Percentiles rank a stretch among this genome's conserved stretches.
phyloP scores from a whole-genome alignment of 768 basidiomycete species.

The Naganishia randhawae region DNA sequence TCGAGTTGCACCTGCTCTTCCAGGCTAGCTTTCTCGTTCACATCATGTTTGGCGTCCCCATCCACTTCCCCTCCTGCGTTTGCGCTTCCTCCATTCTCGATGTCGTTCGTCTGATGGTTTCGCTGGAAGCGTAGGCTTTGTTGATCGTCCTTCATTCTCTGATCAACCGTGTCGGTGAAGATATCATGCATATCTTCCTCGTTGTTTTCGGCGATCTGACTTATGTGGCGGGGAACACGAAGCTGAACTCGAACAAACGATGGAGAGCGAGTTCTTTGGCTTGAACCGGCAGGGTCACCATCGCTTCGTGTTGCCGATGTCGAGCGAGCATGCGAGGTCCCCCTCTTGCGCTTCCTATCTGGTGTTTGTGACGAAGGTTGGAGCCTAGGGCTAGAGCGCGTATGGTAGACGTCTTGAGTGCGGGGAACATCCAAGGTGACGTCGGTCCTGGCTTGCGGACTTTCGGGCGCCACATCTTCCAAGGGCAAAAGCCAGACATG shows the following conservation, averaged over 20 bases:
- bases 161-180: no score
- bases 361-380: not conserved
- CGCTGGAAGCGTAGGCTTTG: not conserved
- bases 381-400: not conserved
- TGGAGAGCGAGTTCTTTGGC: not conserved
- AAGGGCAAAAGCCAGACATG: slow-evolving; percentile 23
- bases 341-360: slow-evolving; percentile 9
- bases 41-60: not conserved
- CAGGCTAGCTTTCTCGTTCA: not conserved
- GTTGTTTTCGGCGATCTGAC: slow-evolving; percentile 8
- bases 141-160: not conserved
- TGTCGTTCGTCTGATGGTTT: not conserved
- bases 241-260: no score
- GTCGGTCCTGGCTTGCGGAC: not conserved
- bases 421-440: not conserved
- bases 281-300: not conserved
- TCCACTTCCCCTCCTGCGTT: not conserved
- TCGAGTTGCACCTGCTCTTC: not conserved
- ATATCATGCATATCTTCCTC: not conserved
- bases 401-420: not conserved
- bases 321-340: slow-evolving; percentile 5
- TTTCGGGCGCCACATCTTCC: slow-evolving; percentile 17
- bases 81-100: not conserved
- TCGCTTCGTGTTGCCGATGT: slow-evolving; percentile 12
- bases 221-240: not conserved